A percentile compares a stretch with the other conserved stretches of the same genome.
Evolutionary conservation across 2,329 filamentous ascomycete genomes (phyloP).

Genomic region (Exophiala lecanii-corni): DNA sequence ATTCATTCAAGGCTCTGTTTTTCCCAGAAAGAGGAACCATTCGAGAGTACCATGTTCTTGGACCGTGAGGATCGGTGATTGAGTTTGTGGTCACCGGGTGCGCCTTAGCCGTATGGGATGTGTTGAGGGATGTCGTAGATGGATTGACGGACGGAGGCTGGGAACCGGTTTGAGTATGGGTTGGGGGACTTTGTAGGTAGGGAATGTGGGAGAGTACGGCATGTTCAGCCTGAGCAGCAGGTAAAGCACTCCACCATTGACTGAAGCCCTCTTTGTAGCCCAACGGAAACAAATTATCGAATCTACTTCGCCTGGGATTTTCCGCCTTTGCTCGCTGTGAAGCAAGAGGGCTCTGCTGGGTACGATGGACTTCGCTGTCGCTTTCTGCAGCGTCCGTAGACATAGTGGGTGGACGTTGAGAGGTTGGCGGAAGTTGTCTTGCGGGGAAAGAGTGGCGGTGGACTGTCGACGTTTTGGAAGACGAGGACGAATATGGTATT

Average conservation of each 20-base stretch:
- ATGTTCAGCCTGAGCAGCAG: constrained; percentile 79
- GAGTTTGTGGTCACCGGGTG: constrained; percentile 46
- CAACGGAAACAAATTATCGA: constrained; percentile 65
- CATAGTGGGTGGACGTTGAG: constrained; percentile 22
- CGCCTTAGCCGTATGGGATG: constrained; percentile 34
- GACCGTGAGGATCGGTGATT: constrained; percentile 71
- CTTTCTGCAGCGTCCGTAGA: constrained; percentile 26
- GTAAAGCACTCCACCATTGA: constrained; percentile 91
- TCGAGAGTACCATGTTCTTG: constrained; percentile 77
- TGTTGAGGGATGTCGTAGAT: constrained; percentile 34
- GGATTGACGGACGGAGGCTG: constrained; percentile 42
- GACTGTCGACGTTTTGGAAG: constrained; percentile 15
- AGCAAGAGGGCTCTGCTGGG: constrained; percentile 46
- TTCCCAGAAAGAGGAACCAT: constrained; percentile 82
- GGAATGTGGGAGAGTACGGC: constrained; percentile 83
- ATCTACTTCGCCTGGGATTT: constrained; percentile 26
- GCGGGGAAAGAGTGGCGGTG: constrained; percentile 7
- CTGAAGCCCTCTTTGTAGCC: constrained; percentile 86
- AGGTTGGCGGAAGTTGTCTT: constrained; percentile 20
- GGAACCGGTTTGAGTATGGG: constrained; percentile 60
- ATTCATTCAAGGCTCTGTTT: constrained; percentile 84
- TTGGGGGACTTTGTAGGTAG: constrained; percentile 67
- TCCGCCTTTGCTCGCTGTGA: constrained; percentile 41
- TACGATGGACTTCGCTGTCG: constrained; percentile 31
- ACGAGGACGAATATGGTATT: background rate